Conservation (phyloP, 805 yeast species). For the Saccharomycopsis capsularis region DNA sequence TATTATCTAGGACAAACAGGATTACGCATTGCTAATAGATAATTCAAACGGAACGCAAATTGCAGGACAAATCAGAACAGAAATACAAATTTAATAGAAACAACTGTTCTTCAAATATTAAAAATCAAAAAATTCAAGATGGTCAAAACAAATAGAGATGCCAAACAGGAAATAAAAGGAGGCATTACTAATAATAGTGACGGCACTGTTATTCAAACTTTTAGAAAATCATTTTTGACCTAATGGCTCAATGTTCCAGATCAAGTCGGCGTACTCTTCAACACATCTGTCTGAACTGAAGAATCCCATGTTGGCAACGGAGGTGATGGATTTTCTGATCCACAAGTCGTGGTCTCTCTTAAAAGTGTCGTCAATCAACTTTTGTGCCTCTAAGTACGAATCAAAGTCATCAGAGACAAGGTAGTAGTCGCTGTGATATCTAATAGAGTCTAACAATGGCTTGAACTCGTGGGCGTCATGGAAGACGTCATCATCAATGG, state of each 20-base stretch:
- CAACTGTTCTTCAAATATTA: background rate
- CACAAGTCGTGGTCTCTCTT: slow-evolving; percentile 57
- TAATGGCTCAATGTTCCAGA: slow-evolving; percentile 84
- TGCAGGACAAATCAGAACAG: background rate
- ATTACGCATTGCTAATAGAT: too few relatives aligned
- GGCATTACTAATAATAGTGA: too few relatives aligned
- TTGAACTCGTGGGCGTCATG: slow-evolving; percentile 64
- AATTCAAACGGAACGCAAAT: too few relatives aligned
- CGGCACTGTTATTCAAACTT: too few relatives aligned
- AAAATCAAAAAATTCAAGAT: background rate
- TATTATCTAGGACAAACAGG: too few relatives aligned
- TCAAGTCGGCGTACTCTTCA: slow-evolving; percentile 84
- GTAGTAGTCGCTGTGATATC: slow-evolving; percentile 75
- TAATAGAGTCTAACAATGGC: slow-evolving; percentile 62
- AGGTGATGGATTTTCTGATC: slow-evolving; percentile 66
- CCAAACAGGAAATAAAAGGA: too few relatives aligned
- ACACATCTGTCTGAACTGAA: slow-evolving; percentile 87
- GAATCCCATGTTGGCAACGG: slow-evolving; percentile 92
- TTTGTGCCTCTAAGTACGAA: slow-evolving; percentile 76
- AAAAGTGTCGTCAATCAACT: slow-evolving; percentile 65
- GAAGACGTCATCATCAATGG: slow-evolving; percentile 63
- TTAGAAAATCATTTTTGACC: too few relatives aligned
- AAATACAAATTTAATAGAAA: background rate
- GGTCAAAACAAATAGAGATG: too few relatives aligned
- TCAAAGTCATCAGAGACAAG: slow-evolving; percentile 87